Evolutionary conservation across 108 stramenopile species (phyloP).

Genomic region (Aurantiochytrium sp.): DNA sequence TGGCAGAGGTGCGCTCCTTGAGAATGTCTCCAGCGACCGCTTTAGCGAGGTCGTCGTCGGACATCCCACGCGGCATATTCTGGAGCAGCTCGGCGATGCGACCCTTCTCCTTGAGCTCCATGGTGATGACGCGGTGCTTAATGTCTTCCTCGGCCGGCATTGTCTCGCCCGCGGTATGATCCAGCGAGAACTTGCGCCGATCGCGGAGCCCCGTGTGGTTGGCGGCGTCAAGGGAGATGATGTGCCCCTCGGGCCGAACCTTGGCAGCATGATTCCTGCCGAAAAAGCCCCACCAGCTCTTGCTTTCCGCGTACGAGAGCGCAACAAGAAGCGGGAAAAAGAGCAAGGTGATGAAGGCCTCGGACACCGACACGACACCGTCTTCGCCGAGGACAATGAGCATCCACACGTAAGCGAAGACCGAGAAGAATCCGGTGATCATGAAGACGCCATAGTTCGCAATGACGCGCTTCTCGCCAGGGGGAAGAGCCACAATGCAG

Average conservation of each 20-base stretch:
- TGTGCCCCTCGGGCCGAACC: conserved; percentile 18
- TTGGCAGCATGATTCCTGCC: background rate
- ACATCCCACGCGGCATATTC: background rate
- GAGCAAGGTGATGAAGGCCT: conserved; percentile 37
- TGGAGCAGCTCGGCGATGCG: conserved; percentile 9
- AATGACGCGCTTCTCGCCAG: conserved; percentile 35
- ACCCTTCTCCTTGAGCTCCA: background rate
- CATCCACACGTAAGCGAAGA: conserved; percentile 49
- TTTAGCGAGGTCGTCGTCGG: background rate
- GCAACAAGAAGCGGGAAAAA: conserved; percentile 41
- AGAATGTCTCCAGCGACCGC: background rate
- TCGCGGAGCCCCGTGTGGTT: background rate
- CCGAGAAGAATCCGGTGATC: conserved; percentile 34
- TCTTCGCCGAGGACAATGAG: conserved; percentile 38
- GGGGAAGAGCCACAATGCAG: conserved; percentile 36
- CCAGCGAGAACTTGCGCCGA: background rate
- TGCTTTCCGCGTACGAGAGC: conserved; percentile 27
- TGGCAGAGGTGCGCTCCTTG: background rate
- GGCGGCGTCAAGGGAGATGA: background rate
- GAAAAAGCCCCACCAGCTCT: background rate
- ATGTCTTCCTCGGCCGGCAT: background rate
- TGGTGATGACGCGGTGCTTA: background rate
- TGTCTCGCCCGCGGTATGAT: background rate
- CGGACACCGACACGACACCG: background rate
- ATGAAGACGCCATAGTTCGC: conserved; percentile 32